Evolutionary conservation across 140 eudicot species (phyloP), one percentile per base, ranked within the genome.

Genomic region (Cichorium intybus): DNA sequence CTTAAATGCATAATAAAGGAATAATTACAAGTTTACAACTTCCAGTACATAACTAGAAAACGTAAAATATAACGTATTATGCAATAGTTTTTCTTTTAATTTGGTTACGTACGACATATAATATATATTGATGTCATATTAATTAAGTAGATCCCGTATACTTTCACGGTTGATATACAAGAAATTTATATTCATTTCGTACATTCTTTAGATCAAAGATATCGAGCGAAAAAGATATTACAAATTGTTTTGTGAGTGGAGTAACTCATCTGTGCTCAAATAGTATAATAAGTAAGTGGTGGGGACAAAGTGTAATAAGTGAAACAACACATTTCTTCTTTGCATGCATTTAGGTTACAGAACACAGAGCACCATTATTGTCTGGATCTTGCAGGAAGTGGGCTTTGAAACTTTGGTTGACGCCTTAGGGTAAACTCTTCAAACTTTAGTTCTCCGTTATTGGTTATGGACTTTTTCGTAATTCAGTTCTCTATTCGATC

Each of bases 261-360:
- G 48, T 48, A 64, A 64, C 20, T 29, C 34, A 64, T 12, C 7
- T 34, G 60, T 64, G 33, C 15, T 22, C 35, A 64, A 64, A 47
- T 64, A 48, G 58, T 64, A 48, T 29, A 49, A 46, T 29, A 17
- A 64, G 60, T 64, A 49, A 64, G 70, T 64, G 70, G 70, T 49
- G 70, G 70, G 70, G 15, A 45, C 70, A 48, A 64, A 15, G 66
- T 60, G 52, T 60, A 37, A 60, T 37, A 60, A 39, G 51, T 60
- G 66, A 60, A 60, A 60, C 66, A 37, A 60, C 45, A 21, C 70
- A 29, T 48, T 48, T 64, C 59, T 48, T 64, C 60, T 24, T 49
- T 64, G 70, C 60, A 64, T 64, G 70, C 70, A 64, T 48, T 48
- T 51, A 64, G 70, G 48, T 64, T 48, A 49, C 70, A 64, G 59